A percentile compares a stretch with the other conserved stretches of the same genome.
Evolutionary conservation across 768 basidiomycete species (phyloP).

Genomic region (Leccinellum luteum): DNA sequence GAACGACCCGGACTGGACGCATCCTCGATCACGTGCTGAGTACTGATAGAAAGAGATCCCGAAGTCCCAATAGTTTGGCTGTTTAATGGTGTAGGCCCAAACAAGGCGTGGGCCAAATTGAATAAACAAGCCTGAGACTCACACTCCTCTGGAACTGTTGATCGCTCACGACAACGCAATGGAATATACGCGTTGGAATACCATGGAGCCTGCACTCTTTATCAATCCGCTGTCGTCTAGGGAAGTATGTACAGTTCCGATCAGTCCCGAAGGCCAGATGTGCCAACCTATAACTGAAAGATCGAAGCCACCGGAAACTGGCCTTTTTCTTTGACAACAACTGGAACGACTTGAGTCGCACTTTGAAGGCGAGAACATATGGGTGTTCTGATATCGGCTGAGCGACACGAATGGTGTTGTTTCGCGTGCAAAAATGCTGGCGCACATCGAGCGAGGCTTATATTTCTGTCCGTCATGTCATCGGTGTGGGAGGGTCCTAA

Average conservation of each 20-base stretch:
- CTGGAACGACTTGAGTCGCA: constrained; percentile 47
- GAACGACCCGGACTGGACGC: too few species aligned
- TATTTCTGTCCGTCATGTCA: constrained; percentile 41
- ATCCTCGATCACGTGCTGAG: too few species aligned
- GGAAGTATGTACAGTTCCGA: constrained; percentile 39
- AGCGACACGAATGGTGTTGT: constrained; percentile 87
- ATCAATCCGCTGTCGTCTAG: background rate
- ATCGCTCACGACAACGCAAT: too few species aligned
- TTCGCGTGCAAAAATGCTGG: constrained; percentile 80
- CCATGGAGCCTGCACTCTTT: background rate
- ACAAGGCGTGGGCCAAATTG: too few species aligned
- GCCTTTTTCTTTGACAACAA: constrained; percentile 63
- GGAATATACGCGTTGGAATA: too few species aligned
- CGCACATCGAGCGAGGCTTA: constrained; percentile 65
- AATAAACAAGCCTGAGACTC: too few species aligned
- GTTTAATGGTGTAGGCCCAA: too few species aligned
- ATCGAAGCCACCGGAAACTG: constrained; percentile 72
- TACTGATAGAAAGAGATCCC: too few species aligned
- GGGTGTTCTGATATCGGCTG: constrained; percentile 84
- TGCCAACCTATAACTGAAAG: constrained; percentile 76
- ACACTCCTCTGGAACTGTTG: too few species aligned
- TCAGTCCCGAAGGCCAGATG: constrained; percentile 59
- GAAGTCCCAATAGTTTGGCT: too few species aligned
- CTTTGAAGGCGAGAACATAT: constrained; percentile 71
- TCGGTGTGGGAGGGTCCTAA: constrained; percentile 4